phyloP scores from a whole-genome alignment of 2,329 filamentous ascomycete genomes.

The Fusarium azukiicola region DNA sequence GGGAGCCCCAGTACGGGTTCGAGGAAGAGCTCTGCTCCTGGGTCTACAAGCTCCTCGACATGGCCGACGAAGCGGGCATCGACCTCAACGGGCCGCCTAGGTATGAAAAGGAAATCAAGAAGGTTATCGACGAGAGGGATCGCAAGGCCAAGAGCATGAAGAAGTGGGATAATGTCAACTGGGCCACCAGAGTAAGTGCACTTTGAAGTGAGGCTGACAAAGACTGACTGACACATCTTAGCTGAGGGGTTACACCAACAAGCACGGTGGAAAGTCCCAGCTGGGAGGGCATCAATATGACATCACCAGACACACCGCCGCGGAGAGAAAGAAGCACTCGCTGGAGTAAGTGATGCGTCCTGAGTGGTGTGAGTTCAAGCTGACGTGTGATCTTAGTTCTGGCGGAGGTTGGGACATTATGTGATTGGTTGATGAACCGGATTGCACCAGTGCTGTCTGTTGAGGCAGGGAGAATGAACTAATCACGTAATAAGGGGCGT shows the following conservation, averaged over 20 bases:
- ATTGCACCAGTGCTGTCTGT: neutral
- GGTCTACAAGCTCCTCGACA: slow-evolving; percentile 41
- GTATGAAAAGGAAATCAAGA: slow-evolving; percentile 14
- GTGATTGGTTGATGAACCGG: neutral
- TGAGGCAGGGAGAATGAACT: neutral
- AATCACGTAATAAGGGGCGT: neutral
- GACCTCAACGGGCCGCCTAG: slow-evolving; percentile 11
- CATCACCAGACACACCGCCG: slow-evolving; percentile 26
- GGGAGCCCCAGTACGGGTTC: neutral
- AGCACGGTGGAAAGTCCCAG: neutral
- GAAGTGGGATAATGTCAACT: slow-evolving; percentile 33
- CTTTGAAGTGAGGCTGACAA: neutral
- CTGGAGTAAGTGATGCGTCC: neutral
- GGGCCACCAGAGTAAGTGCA: slow-evolving; percentile 14
- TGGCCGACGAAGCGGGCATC: slow-evolving; percentile 38
- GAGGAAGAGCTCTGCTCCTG: slow-evolving; percentile 30
- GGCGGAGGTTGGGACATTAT: neutral
- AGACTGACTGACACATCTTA: neutral
- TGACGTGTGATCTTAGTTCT: neutral
- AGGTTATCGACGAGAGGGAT: neutral
- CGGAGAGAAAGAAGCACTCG: slow-evolving; percentile 16
- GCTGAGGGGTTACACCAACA: neutral
- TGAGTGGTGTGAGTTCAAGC: neutral
- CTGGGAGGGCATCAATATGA: slow-evolving; percentile 31
- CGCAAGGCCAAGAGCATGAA: slow-evolving; percentile 21